phyloP scores from a whole-genome alignment of 2,329 filamentous ascomycete species.

The Penicillium fuscoglaucum region DNA sequence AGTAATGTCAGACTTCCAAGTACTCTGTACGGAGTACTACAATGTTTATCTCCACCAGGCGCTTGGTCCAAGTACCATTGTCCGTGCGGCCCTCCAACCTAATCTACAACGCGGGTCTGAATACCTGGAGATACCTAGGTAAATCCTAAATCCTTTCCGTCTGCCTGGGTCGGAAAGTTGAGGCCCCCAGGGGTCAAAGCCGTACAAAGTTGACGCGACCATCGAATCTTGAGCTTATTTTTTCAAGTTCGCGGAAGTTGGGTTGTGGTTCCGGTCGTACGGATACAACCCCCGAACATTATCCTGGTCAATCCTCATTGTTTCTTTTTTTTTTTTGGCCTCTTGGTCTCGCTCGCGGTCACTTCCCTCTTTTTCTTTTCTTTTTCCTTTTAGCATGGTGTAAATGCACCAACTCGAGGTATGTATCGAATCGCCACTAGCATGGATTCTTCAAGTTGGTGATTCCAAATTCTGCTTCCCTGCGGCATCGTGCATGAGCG shows the following conservation, averaged over 20 bases:
- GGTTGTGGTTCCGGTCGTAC: neutral
- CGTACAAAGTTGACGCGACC: slow-evolving; percentile 4
- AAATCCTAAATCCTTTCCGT: neutral
- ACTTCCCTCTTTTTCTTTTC: neutral
- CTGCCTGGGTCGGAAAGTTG: neutral
- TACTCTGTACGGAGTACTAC: neutral
- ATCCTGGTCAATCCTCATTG: neutral
- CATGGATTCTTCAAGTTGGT: neutral
- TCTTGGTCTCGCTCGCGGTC: neutral
- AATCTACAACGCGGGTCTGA: slow-evolving; percentile 3
- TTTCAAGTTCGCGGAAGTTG: slow-evolving; percentile 8
- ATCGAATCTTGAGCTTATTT: slow-evolving; percentile 28
- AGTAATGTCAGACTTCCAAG: neutral
- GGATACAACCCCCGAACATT: neutral
- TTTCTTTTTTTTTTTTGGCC: neutral
- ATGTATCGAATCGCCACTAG: neutral
- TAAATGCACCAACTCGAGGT: neutral
- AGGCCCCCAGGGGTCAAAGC: slow-evolving; percentile 1
- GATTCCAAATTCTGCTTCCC: slow-evolving; percentile 2
- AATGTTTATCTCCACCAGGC: slow-evolving; percentile 1
- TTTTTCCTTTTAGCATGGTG: neutral
- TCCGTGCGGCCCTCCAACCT: slow-evolving; percentile 3
- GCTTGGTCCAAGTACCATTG: neutral
- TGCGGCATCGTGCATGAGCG: slow-evolving; percentile 6
- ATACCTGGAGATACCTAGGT: neutral